Evolutionary conservation across 345 rosid genomes (phyloP).

Genomic region (Cardamine occulta): DNA sequence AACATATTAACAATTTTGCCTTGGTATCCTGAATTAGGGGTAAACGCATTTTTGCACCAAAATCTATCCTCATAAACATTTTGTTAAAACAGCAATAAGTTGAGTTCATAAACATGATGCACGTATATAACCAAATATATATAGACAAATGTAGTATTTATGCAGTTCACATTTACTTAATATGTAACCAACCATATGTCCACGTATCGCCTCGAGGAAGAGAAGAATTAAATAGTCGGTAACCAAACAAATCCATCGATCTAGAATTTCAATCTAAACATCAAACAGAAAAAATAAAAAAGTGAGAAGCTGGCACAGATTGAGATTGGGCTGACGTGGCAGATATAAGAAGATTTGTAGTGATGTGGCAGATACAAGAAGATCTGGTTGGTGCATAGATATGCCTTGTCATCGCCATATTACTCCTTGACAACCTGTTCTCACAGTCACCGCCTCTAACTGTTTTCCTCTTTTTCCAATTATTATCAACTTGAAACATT

Average conservation of each 20-base stretch:
- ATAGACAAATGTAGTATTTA: neutral
- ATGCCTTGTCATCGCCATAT: conserved; percentile 34
- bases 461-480: conserved; percentile 23
- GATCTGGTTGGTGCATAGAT: conserved; percentile 41
- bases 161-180: neutral
- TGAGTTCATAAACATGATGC: neutral
- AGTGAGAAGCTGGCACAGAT: conserved; percentile 21
- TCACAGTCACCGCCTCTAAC: conserved; percentile 22
- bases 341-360: conserved; percentile 7
- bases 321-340: conserved; percentile 30
- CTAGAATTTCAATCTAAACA: conserved; percentile 32
- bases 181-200: conserved; percentile 2
- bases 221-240: conserved; percentile 27
- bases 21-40: neutral
- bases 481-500: neutral
- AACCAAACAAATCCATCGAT: conserved; percentile 30
- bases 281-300: neutral
- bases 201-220: conserved; percentile 14
- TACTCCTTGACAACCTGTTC: neutral
- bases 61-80: neutral
- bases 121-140: neutral
- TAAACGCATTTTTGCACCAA: neutral
- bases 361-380: conserved; percentile 34
- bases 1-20: neutral
- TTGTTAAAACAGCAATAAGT: neutral